Conservation (phyloP, 345 rosid species). For the Heritiera littoralis region DNA sequence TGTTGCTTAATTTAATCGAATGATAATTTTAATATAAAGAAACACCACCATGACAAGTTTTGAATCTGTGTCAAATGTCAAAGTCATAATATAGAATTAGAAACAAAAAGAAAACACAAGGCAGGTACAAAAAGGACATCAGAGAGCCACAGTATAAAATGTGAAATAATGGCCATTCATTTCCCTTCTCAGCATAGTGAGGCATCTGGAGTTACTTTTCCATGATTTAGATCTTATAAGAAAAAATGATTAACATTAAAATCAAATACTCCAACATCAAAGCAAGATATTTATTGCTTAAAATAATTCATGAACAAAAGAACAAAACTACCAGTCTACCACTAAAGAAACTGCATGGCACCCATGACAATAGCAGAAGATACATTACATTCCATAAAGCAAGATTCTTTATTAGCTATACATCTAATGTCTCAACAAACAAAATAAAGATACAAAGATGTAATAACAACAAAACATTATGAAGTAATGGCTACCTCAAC, state of each 20-base stretch:
- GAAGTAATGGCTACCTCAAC: conserved; percentile 9
- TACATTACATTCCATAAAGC: background rate
- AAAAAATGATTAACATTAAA: background rate
- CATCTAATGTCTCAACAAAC: background rate
- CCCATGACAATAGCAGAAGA: conserved; percentile 1
- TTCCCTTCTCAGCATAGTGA: background rate
- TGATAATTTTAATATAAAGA: conserved; percentile 10
- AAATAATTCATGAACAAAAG: background rate
- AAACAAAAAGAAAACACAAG: conserved; percentile 28
- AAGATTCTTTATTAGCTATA: background rate
- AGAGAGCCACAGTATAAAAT: background rate
- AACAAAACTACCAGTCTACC: background rate
- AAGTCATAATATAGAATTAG: background rate
- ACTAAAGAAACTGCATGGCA: background rate
- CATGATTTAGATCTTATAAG: background rate
- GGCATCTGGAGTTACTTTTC: background rate
- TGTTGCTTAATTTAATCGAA: background rate
- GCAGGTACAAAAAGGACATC: too few relatives aligned
- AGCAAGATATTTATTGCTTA: background rate
- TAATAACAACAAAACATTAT: conserved; percentile 1
- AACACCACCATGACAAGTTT: background rate
- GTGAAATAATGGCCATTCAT: background rate
- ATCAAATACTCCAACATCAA: background rate
- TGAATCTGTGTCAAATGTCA: background rate
- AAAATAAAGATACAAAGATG: background rate